Base-by-base conservation (phyloP, 2,329 filamentous ascomycete species). In the Botryotinia narcissicola region DNA sequence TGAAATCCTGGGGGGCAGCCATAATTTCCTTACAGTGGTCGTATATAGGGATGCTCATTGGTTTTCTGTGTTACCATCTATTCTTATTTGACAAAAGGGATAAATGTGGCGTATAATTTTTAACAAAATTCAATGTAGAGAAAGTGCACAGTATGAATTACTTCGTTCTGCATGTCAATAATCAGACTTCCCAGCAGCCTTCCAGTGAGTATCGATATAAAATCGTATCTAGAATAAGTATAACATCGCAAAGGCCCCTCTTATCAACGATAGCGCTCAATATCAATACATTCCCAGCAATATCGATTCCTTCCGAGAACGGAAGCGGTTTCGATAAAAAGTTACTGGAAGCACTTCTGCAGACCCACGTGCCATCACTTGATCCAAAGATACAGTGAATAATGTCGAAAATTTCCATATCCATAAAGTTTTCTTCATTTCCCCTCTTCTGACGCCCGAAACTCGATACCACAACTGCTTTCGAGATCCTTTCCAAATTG, bases 341-440 rank as follows among this genome's bases (percentile, higher is more conserved):
- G 12, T 18, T 37, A n/a, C n/a, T n/a, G 12, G 10, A 14, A 67
- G 12, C 40, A 29, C 6, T 29, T 7, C 29, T 51, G 22, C 4
- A 40, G 64, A 69, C 48, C 48, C 66, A 69, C 48, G 44, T 69
- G 12, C 35, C 37, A 69, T 44, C 37, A 57, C 46, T 40, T 57
- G n/a, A 10, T 44, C 16, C 37, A 14, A 16, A 57, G 14, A 42
- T 12, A 22, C 18, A 69, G 66, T 69, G 48, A 57, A 69, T 69
- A 3, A 57, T 57, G 37, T 32, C n/a, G 16, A 51, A 2, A 29
- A 29, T 18, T 18, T 29, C 6, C n/a, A 18, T 25, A 57, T 32
- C 10, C 16, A 57, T 25, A 42, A 32, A 42, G 7, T 18, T 3
- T 10, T 35, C 16, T 8, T 10, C 12, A 0, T 42, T 14, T 32